Evolutionary conservation across 2,329 filamentous ascomycete species (phyloP).

Genomic region (Whalleya microplaca): DNA sequence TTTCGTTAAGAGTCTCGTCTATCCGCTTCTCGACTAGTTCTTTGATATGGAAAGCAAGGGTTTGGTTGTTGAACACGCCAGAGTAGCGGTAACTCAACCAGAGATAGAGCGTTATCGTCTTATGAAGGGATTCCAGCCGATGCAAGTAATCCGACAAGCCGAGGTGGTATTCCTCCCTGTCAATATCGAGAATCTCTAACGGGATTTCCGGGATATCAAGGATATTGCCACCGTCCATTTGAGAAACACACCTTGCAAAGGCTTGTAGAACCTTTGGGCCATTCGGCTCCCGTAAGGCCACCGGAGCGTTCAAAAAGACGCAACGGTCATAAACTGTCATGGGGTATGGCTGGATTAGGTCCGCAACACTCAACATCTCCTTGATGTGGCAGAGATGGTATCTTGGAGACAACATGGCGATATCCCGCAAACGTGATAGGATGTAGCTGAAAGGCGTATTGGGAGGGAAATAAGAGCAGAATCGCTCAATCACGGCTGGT

Average conservation of each 20-base stretch:
- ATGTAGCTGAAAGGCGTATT: constrained; percentile 84
- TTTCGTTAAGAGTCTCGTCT: constrained; percentile 60
- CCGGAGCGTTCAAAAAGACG: constrained; percentile 73
- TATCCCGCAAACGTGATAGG: constrained; percentile 72
- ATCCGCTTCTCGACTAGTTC: constrained; percentile 77
- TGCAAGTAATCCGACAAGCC: constrained; percentile 61
- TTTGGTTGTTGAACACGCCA: constrained; percentile 76
- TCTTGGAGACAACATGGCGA: constrained; percentile 63
- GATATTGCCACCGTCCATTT: constrained; percentile 67
- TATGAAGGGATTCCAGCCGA: constrained; percentile 77
- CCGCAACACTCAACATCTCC: constrained; percentile 68
- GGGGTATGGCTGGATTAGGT: constrained; percentile 72
- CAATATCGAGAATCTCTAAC: constrained; percentile 74
- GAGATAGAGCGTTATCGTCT: constrained; percentile 80
- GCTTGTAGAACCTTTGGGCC: constrained; percentile 59
- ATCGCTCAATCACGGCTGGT: constrained; percentile 67
- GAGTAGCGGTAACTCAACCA: constrained; percentile 92
- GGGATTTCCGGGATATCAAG: constrained; percentile 72
- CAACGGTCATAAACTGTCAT: constrained; percentile 76
- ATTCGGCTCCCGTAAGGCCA: constrained; percentile 54
- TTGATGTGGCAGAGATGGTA: constrained; percentile 73
- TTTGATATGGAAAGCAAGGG: constrained; percentile 80
- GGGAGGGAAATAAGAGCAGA: constrained; percentile 80
- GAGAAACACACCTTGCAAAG: constrained; percentile 71
- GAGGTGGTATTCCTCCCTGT: constrained; percentile 44